These are phyloP conservation scores for Xylaria sp. DNA, from an alignment of 495 filamentous ascomycete genomes.

Conservation along the genomic window DNA sequence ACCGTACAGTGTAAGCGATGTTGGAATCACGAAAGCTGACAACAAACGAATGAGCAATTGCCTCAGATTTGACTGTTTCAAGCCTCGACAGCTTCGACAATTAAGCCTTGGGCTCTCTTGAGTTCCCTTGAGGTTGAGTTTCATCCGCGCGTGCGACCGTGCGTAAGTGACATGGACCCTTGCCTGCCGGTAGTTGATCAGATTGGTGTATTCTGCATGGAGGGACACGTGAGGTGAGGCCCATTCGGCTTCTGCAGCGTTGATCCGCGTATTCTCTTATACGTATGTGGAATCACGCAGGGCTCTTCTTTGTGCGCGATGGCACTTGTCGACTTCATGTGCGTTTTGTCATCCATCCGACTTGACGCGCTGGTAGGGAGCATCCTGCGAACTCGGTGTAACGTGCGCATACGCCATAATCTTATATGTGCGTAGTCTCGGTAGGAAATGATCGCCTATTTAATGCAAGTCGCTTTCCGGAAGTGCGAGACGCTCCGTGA, in stretches of 20 bases:
- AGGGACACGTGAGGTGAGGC: background rate
- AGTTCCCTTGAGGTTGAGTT: background rate
- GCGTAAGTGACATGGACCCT: conserved; percentile 17
- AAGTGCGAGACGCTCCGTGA: conserved; percentile 1
- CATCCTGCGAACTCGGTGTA: background rate
- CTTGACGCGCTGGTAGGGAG: background rate
- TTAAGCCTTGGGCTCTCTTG: background rate
- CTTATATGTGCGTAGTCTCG: conserved; percentile 15
- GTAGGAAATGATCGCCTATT: conserved; percentile 19
- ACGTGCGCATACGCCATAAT: background rate
- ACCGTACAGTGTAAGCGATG: conserved; percentile 7
- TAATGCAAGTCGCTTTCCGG: conserved; percentile 21
- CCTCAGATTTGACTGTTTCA: conserved; percentile 12
- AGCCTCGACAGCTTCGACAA: conserved; percentile 16
- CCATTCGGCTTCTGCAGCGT: conserved; percentile 3
- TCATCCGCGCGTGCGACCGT: conserved; percentile 12
- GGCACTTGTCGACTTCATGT: background rate
- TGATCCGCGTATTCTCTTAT: background rate
- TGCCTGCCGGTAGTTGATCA: conserved; percentile 20
- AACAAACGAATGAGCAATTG: background rate
- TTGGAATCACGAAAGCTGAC: background rate
- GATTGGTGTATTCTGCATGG: conserved; percentile 6
- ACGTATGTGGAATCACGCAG: no score
- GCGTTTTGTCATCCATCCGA: conserved; percentile 11
- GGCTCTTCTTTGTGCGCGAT: background rate